These are phyloP conservation scores for Diddensiella transvaalensis DNA, from an alignment of 805 yeast species.

Conservation along the genomic window DNA sequence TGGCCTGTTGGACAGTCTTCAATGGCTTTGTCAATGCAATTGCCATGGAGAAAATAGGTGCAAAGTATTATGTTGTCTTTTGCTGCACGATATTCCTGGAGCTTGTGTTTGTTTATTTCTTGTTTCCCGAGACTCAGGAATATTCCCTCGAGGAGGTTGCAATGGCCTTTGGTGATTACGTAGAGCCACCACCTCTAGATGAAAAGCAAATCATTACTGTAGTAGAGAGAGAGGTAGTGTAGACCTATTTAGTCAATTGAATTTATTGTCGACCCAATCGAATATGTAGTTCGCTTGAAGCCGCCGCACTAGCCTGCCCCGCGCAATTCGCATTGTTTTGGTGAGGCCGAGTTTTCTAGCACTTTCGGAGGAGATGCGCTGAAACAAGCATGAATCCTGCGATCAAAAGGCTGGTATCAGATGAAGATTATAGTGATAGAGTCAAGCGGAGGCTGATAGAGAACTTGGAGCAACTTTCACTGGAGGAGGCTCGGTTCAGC, in stretches of 20 bases:
- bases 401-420: conserved; percentile 1
- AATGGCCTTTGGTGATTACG: conserved; percentile 3
- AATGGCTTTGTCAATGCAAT: conserved; percentile 6
- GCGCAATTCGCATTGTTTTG: too few relatives aligned
- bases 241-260: not conserved
- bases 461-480: conserved; percentile 11
- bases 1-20: conserved; percentile 20
- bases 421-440: conserved; percentile 8
- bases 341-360: too few relatives aligned
- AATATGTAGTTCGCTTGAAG: too few relatives aligned
- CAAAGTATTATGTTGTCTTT: conserved; percentile 43
- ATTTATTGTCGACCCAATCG: not conserved
- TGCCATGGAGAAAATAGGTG: conserved; percentile 37
- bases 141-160: conserved; percentile 5
- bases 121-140: conserved; percentile 8
- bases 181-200: not conserved
- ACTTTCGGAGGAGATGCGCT: too few relatives aligned
- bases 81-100: conserved; percentile 27
- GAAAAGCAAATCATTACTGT: not conserved
- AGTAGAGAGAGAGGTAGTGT: not conserved
- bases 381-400: not conserved
- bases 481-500: conserved; percentile 1
- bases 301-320: too few relatives aligned
- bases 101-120: conserved; percentile 26
- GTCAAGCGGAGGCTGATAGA: conserved; percentile 40